Percentiles rank a stretch among this genome's conserved stretches.
These are phyloP conservation scores for Podospora pseudopauciseta DNA, from an alignment of 495 filamentous ascomycete species.

Conservation along the genomic window DNA sequence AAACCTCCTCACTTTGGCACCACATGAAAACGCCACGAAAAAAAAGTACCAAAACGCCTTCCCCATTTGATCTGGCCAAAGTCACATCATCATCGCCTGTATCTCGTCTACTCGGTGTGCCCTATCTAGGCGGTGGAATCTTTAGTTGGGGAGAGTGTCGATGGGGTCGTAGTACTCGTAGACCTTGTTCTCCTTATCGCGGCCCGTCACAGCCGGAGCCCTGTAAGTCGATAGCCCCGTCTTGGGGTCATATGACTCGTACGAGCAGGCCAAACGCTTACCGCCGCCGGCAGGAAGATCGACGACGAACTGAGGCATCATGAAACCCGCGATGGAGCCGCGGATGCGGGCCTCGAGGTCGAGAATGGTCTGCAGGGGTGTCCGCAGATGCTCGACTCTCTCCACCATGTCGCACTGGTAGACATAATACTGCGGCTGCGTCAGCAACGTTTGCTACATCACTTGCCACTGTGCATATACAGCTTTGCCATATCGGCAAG, in stretches of 20 bases:
- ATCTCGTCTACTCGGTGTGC: too few relatives aligned
- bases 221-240: conserved; percentile 51
- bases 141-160: conserved; percentile 18
- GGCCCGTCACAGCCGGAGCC: conserved; percentile 49
- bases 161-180: conserved; percentile 58
- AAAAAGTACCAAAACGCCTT: neutral
- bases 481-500: neutral
- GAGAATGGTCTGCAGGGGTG: conserved; percentile 53
- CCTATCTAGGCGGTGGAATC: neutral
- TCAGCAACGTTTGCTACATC: conserved; percentile 11
- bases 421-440: conserved; percentile 48
- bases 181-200: conserved; percentile 43
- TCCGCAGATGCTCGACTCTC: conserved; percentile 57
- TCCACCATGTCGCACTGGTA: conserved; percentile 59
- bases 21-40: neutral
- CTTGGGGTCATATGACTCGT: conserved; percentile 46
- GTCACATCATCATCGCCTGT: neutral
- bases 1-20: neutral
- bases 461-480: neutral
- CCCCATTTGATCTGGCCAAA: neutral
- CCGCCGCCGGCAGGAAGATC: conserved; percentile 60
- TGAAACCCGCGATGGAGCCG: conserved; percentile 57
- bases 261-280: conserved; percentile 53
- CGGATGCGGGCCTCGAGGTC: conserved; percentile 52
- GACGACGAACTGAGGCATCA: conserved; percentile 57